Base-by-base conservation (phyloP, 2,329 filamentous ascomycete species). In the Cladosporium austrohemisphaericum region DNA sequence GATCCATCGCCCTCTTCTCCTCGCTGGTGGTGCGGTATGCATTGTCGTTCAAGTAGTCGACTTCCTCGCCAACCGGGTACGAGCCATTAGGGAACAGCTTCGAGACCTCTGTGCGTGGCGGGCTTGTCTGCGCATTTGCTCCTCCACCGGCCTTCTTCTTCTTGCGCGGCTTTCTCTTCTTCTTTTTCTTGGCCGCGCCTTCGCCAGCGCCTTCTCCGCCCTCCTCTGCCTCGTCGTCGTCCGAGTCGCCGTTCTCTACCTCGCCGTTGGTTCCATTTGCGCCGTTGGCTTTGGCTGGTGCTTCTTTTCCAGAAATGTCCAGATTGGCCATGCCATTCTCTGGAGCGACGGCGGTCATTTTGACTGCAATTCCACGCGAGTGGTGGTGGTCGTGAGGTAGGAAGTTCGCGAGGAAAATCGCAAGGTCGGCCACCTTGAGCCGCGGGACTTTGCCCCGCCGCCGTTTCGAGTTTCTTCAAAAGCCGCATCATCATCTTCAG, bases 61-160 rank as follows among this genome's bases (percentile, higher is more conserved):
- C 68, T 33, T 74, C 59, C 56, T 78, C 72, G 8, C 75, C 76
- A 14, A 66, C 56, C 1, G 74, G 73, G 52, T 74, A 78, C 26
- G 62, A 61, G 37, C 65, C 65, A 29, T 67, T 58, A 2, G 68
- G 69, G 57, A 77, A 77, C 20, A 78, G 66, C 33, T 71, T 62
- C n/a, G 63, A 59, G 8, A 78, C 59, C 11, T 69, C 66, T 19
- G 75, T 63, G n/a, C 72, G 67, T 8, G 76, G 76, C 25, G 76
- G 76, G 16, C 60, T 67, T 6, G 71, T 69, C 54, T 78, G 75
- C 10, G 57, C 60, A 45, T 62, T 61, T 51, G 65, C 63, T 36
- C 62, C 64, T 36, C 60, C 60, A 14, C 61, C 63, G 13, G 57
- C 56, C 23, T 52, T 57, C 16, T 53, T 59, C 58, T 65, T 67